Evolutionary conservation across 768 basidiomycete species (phyloP), one percentile per base, ranked within the genome.

Genomic region (Harrya chromipes): DNA sequence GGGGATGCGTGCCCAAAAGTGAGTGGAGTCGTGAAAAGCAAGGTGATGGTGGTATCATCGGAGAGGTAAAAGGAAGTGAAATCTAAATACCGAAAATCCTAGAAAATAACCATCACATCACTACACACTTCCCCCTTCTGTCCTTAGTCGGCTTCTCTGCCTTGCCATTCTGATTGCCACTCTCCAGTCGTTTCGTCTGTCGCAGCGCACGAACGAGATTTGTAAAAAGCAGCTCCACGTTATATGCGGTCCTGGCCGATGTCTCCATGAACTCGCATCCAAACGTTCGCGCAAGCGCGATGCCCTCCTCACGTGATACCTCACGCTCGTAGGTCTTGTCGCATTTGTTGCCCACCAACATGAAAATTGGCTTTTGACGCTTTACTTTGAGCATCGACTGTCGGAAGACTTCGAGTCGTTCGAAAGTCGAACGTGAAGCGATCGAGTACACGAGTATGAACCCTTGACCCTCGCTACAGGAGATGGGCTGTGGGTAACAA

Each of bases 391-490:
- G 72, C 81, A 95, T 91, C 17, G 90, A 88, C 68, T 93, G 87
- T 49, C 90, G 83, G 72, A 94, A 93, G 59, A 87, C 83, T 62
- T 93, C 88, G 51, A 94, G 82, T 5, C 91, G 85, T 60, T 94
- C 87, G 56, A 94, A 97, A 17, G 90, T 92, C 52, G 85, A 82
- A 65, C 91, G 82, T n/a, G 92, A 94, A 48, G 91, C 89, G 67
- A 97, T 94, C 37, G 93, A 95, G 72, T 97, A 97, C 50, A 97
- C 94, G 40, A 97, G 81, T 58, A 97, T 87, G 69, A 97, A 95
- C n/a, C 93, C 94, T 74, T 95, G 93, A 54, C 94, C 94, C 70
- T 97, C 94, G 24, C 94, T 95, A 63, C 24, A 43, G 41, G 39
- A n/a, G 44, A 34, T 54, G 31, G 46, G 50, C 38, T 24, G 45